Percentiles rank a stretch among this genome's conserved stretches.
These are phyloP conservation scores for Gastrodia elata DNA, from an alignment of 106 monocot genomes.

Conservation along the genomic window DNA sequence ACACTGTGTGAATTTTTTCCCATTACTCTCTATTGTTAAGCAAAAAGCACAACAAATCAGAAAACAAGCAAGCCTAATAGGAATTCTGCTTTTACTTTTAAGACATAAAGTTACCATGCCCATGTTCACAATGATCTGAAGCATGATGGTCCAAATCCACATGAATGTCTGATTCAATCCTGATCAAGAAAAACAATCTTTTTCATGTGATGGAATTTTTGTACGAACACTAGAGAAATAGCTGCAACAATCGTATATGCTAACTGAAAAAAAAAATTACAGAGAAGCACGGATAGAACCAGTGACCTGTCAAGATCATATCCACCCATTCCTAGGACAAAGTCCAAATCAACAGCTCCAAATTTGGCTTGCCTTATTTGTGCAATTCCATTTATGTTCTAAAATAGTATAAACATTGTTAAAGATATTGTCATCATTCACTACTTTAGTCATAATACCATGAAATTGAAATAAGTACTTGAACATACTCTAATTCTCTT, in stretches of 20 bases:
- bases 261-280: background rate
- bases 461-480: background rate
- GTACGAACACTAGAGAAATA: background rate
- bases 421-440: background rate
- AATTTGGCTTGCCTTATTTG: slow-evolving; percentile 64
- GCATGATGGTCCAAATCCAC: slow-evolving; percentile 21
- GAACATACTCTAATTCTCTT: slow-evolving; percentile 56
- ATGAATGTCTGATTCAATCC: slow-evolving; percentile 70
- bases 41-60: too few relatives aligned
- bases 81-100: too few relatives aligned
- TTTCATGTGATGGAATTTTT: background rate
- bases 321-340: slow-evolving; percentile 93
- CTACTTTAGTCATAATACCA: background rate
- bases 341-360: slow-evolving; percentile 93
- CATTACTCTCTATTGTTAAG: too few relatives aligned
- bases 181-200: slow-evolving; percentile 10
- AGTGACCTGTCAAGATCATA: slow-evolving; percentile 84
- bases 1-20: too few relatives aligned
- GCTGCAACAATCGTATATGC: background rate
- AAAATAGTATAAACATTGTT: slow-evolving; percentile 12
- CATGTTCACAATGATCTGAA: slow-evolving; percentile 27
- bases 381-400: slow-evolving; percentile 88
- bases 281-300: background rate
- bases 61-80: background rate
- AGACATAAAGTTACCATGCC: slow-evolving; percentile 43